A percentile compares a stretch with the other conserved stretches of the same genome.
Evolutionary conservation across 768 basidiomycete genomes (phyloP).

Genomic region (Amanita molliuscula): DNA sequence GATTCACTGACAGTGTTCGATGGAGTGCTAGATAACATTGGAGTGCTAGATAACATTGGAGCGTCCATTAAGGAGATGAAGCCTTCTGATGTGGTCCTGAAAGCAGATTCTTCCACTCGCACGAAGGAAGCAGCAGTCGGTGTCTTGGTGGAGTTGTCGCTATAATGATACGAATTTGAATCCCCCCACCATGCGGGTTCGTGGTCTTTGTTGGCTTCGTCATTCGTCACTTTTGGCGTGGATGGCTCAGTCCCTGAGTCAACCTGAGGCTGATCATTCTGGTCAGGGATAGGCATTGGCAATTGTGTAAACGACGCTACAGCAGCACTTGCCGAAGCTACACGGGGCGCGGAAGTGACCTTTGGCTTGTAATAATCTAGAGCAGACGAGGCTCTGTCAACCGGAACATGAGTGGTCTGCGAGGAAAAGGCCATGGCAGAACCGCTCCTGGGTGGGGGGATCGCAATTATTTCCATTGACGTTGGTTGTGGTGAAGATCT

Average conservation of each 20-base stretch:
- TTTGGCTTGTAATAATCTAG: conserved; percentile 60
- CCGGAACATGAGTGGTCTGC: conserved; percentile 35
- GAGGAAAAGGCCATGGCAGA: conserved; percentile 58
- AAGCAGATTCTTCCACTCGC: conserved; percentile 33
- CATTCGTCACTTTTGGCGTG: conserved; percentile 21
- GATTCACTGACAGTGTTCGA: conserved; percentile 11
- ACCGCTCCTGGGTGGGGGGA: conserved; percentile 49
- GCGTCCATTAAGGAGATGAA: conserved; percentile 80
- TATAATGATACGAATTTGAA: conserved; percentile 11
- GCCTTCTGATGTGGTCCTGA: conserved; percentile 37
- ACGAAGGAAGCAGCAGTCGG: conserved; percentile 65
- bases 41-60: conserved; percentile 30
- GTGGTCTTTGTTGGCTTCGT: conserved; percentile 23
- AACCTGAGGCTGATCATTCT: conserved; percentile 5
- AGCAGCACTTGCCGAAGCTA: conserved; percentile 40
- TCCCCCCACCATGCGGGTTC: conserved; percentile 60
- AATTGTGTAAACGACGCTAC: conserved; percentile 41
- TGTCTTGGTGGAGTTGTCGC: conserved; percentile 32
- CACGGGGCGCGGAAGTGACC: conserved; percentile 42
- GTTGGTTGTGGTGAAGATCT: conserved; percentile 69
- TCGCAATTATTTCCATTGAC: conserved; percentile 25
- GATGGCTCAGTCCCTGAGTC: conserved; percentile 14
- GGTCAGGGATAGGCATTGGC: conserved; percentile 20
- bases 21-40: conserved; percentile 28
- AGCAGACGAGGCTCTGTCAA: conserved; percentile 70